phyloP scores from a whole-genome alignment of 2,329 filamentous ascomycete genomes.

The Botrytis pseudocinerea region DNA sequence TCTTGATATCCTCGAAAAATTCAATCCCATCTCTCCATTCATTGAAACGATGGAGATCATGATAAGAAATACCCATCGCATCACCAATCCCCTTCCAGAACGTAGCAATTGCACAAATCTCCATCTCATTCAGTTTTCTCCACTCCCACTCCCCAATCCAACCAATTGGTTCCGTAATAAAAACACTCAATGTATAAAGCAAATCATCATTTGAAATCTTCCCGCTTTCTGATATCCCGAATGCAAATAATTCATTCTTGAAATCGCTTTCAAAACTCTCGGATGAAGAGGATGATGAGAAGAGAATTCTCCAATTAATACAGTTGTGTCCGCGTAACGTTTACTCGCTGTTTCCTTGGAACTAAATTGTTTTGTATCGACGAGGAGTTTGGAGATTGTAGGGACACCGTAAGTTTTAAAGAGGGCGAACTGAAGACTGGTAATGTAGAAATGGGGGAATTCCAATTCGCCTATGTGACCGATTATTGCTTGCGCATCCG shows the following conservation, averaged over 20 bases:
- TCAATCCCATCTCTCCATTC: slow-evolving; percentile 53
- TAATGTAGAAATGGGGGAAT: slow-evolving; percentile 54
- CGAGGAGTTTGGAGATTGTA: slow-evolving; percentile 51
- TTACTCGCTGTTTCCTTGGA: slow-evolving; percentile 50
- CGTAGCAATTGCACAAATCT: slow-evolving; percentile 64
- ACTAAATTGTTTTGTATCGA: slow-evolving; percentile 51
- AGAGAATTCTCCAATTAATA: slow-evolving; percentile 34
- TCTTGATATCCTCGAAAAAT: slow-evolving; percentile 51
- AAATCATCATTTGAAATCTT: slow-evolving; percentile 63
- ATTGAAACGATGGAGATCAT: background rate
- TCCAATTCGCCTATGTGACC: slow-evolving; percentile 50
- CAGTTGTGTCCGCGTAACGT: slow-evolving; percentile 33
- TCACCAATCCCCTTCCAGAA: slow-evolving; percentile 74
- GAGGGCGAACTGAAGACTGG: slow-evolving; percentile 57
- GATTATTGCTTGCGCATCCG: slow-evolving; percentile 54
- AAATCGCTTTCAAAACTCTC: slow-evolving; percentile 53
- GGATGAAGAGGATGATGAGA: slow-evolving; percentile 33
- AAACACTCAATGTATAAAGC: slow-evolving; percentile 65
- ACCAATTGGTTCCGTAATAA: slow-evolving; percentile 63
- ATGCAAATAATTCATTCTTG: slow-evolving; percentile 66
- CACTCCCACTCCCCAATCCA: slow-evolving; percentile 70
- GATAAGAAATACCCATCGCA: slow-evolving; percentile 63
- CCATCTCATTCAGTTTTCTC: slow-evolving; percentile 65
- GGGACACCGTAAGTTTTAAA: slow-evolving; percentile 62
- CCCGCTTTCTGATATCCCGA: slow-evolving; percentile 54